These are phyloP conservation scores for Neopestalotiopsis rosae DNA, from an alignment of 2,329 filamentous ascomycete species.

Conservation along the genomic window DNA sequence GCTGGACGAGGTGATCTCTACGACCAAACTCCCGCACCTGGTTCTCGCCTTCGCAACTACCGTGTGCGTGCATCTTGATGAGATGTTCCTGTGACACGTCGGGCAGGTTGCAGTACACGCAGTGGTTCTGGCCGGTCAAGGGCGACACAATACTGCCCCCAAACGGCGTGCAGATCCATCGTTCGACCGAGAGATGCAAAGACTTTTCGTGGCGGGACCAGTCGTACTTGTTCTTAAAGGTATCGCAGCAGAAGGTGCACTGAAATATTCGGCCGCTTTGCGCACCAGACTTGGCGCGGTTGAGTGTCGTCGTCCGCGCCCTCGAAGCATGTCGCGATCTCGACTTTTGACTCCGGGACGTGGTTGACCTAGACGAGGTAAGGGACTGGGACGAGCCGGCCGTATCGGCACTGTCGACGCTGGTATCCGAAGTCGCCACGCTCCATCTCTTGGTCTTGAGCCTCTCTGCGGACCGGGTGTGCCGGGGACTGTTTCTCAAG, in stretches of 20 bases:
- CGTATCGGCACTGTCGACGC: not conserved
- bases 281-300: not conserved
- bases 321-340: not conserved
- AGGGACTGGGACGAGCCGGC: not conserved
- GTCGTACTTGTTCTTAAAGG: conserved; percentile 18
- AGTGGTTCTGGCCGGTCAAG: not conserved
- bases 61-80: not conserved
- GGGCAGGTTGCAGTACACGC: not conserved
- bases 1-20: conserved; percentile 39
- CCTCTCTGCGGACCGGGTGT: not conserved
- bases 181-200: conserved; percentile 17
- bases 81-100: not conserved
- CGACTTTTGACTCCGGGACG: not conserved
- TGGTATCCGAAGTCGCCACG: not conserved
- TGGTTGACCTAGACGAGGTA: not conserved
- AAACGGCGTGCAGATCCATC: conserved; percentile 16
- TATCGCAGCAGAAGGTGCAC: conserved; percentile 19
- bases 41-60: conserved; percentile 27
- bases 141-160: not conserved
- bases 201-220: conserved; percentile 19
- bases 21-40: conserved; percentile 32
- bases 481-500: not conserved
- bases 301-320: not conserved
- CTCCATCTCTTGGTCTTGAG: not conserved
- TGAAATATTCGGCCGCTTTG: conserved; percentile 12